Percentiles rank a stretch among this genome's conserved stretches.
These are phyloP conservation scores for Trametes villosa DNA, from an alignment of 768 basidiomycete species.

Conservation along the genomic window DNA sequence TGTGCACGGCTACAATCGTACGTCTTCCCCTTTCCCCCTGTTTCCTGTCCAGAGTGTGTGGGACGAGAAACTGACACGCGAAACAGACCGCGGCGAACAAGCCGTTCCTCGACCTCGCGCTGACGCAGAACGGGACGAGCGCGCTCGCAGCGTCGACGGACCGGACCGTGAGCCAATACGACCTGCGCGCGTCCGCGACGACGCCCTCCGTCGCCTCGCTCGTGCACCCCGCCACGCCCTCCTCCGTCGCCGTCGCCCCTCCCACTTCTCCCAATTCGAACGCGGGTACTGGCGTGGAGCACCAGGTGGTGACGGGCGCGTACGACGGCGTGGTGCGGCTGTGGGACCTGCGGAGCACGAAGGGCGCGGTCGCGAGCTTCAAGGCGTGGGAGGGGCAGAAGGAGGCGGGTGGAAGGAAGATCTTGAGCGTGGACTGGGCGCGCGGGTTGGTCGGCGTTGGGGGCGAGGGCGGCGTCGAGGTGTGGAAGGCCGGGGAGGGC, in stretches of 20 bases:
- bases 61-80: no score
- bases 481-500: slow-evolving; percentile 35
- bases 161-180: slow-evolving; percentile 71
- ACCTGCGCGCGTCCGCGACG: slow-evolving; percentile 53
- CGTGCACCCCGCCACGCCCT: slow-evolving; percentile 67
- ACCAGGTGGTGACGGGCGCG: slow-evolving; percentile 71
- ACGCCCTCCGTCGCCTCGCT: slow-evolving; percentile 48
- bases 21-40: slow-evolving; percentile 34
- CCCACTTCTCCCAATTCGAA: neutral
- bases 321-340: slow-evolving; percentile 80
- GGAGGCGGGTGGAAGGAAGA: slow-evolving; percentile 18
- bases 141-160: slow-evolving; percentile 74
- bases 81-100: slow-evolving; percentile 75
- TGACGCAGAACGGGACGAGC: slow-evolving; percentile 47
- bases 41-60: neutral
- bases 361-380: slow-evolving; percentile 66
- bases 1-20: slow-evolving; percentile 74
- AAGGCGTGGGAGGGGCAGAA: slow-evolving; percentile 56
- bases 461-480: slow-evolving; percentile 35
- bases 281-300: slow-evolving; percentile 21
- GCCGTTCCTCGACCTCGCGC: slow-evolving; percentile 70
- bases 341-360: slow-evolving; percentile 78
- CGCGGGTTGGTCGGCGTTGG: slow-evolving; percentile 30
- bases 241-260: slow-evolving; percentile 49
- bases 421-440: slow-evolving; percentile 31